Base-by-base conservation (phyloP, 1,139 yeast species). In the Candida sanyaensis region DNA sequence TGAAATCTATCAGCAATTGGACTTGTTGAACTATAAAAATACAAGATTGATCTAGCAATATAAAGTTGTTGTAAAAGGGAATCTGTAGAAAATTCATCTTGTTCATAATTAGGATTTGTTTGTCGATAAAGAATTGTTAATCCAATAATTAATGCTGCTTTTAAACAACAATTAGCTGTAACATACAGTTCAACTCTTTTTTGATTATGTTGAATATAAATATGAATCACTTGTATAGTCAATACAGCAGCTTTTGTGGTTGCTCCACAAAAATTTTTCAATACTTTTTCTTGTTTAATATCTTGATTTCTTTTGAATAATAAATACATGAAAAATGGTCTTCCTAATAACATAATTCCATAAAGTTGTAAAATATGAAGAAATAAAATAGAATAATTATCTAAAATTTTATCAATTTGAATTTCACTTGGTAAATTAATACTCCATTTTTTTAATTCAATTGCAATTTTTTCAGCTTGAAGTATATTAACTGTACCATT, bases 271-370 rank as follows among this genome's bases (percentile, higher is more conserved):
- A 57, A 55, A 33, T 57, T 54, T 26, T 51, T 44, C 36, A 54
- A 46, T 24, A 53, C 54, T 24, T 40, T 43, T 39, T 54, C 54
- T 41, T 52, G 55, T 21, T 45, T 39, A 13, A 42, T 42, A 43
- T 42, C 50, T 23, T 30, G 37, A 17, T 43, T 45, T 24, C 46
- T 41, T 24, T 41, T 44, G 37, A 51, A 51, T 12, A 48, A 42
- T 6, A 53, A 31, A 41, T 51, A 70, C 56, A 73, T 68, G 56
- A 73, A 71, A 51, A 76, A 76, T 13, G 81, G 80, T 30, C 78
- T 64, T 30, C 77, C 63, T 13, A 76, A 59, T 28, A 75, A 54
- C 45, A 73, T 65, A 17, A 74, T 66, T 4, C 73, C 71, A 56
- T 71, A 68, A 28, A 75, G 57, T 48, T 75, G 74, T 3, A 67